phyloP scores from a whole-genome alignment of 768 basidiomycete species.

The Suillus variegatus region DNA sequence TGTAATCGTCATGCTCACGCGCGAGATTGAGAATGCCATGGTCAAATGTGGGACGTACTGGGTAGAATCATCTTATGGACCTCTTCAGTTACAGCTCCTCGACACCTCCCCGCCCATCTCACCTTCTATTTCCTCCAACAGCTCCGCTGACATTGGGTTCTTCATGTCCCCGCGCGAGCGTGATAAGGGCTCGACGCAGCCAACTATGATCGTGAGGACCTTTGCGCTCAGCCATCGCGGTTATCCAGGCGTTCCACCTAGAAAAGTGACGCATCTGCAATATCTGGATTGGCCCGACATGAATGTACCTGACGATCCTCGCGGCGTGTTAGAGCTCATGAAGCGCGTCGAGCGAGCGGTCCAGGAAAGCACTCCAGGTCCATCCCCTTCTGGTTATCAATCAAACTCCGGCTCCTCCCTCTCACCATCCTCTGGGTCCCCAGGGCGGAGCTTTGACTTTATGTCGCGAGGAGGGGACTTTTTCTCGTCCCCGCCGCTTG shows the following conservation, averaged over 20 bases:
- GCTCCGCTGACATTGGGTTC: constrained; percentile 34
- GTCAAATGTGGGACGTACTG: constrained; percentile 94
- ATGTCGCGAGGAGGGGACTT: constrained; percentile 16
- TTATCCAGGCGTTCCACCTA: constrained; percentile 58
- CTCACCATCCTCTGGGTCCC: background rate
- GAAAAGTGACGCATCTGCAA: constrained; percentile 85
- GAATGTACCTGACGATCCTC: constrained; percentile 87
- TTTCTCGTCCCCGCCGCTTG: constrained; percentile 11
- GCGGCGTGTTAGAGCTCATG: constrained; percentile 73
- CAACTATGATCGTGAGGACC: constrained; percentile 51
- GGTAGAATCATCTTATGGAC: constrained; percentile 69
- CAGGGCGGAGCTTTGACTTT: background rate
- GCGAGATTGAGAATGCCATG: constrained; percentile 83
- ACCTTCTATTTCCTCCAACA: constrained; percentile 38
- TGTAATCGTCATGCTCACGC: constrained; percentile 96
- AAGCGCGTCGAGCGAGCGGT: constrained; percentile 55
- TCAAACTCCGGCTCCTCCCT: background rate
- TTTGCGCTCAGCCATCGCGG: constrained; percentile 68
- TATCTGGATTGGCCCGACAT: constrained; percentile 97
- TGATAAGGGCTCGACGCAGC: constrained; percentile 15
- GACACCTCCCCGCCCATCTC: constrained; percentile 42
- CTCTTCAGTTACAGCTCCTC: constrained; percentile 60
- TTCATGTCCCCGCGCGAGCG: constrained; percentile 39
- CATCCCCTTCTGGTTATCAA: constrained; percentile 19
- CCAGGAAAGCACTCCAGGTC: constrained; percentile 30